Percentiles rank a stretch among this genome's conserved stretches.
Conservation (phyloP, 768 basidiomycete genomes). For the Brasilioporus rufonigricans region DNA sequence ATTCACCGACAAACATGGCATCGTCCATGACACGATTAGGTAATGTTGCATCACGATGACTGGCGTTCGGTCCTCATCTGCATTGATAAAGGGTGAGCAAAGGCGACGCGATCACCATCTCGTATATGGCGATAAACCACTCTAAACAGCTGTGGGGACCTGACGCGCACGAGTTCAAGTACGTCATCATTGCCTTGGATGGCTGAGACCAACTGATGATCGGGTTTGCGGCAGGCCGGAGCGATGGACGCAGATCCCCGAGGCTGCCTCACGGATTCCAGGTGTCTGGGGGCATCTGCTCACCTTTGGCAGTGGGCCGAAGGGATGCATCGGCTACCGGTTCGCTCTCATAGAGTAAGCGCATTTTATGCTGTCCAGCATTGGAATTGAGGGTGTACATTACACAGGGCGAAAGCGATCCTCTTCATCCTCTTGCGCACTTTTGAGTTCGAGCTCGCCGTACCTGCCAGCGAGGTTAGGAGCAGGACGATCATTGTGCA, state of each 20-base stretch:
- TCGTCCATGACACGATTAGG: not conserved
- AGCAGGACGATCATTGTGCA: not conserved
- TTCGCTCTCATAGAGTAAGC: not conserved
- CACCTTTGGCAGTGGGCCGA: not conserved
- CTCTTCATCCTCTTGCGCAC: slow-evolving; percentile 8
- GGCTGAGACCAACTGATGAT: not conserved
- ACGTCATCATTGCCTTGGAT: not conserved
- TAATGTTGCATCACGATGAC: not conserved
- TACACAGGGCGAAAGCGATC: slow-evolving; percentile 6
- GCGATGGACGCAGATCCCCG: not conserved
- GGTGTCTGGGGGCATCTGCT: not conserved
- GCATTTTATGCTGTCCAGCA: no score
- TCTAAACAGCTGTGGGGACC: not conserved
- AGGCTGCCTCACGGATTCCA: not conserved
- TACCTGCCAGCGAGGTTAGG: not conserved
- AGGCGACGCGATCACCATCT: not conserved
- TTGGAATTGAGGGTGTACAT: no score
- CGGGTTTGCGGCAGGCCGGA: not conserved
- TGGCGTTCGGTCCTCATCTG: not conserved
- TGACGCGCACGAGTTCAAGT: not conserved
- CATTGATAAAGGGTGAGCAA: not conserved
- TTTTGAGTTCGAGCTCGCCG: slow-evolving; percentile 15
- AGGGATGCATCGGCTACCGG: not conserved
- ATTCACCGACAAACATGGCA: not conserved
- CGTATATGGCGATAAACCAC: not conserved